A percentile compares a stretch with the other conserved stretches of the same genome.
Conservation (phyloP, 345 rosid species). For the Turritis glabra region DNA sequence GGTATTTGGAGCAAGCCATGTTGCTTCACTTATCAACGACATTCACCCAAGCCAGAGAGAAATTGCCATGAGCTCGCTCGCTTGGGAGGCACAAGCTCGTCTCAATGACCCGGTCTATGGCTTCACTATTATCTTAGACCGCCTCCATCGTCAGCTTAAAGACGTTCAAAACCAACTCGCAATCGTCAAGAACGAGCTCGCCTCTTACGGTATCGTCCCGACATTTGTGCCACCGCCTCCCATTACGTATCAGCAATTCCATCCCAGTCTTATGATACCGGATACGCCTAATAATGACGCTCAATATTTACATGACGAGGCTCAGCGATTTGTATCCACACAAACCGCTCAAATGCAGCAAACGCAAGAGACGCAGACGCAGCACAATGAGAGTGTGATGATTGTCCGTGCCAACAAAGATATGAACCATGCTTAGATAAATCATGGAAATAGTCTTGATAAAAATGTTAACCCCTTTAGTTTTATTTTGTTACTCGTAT, state of each 20-base stretch:
- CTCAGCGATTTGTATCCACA: conserved; percentile 1
- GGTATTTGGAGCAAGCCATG: conserved; percentile 59
- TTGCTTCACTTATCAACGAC: conserved; percentile 49
- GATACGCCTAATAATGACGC: conserved; percentile 41
- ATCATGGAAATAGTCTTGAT: background rate
- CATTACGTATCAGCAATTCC: conserved; percentile 25
- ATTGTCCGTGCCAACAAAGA: background rate
- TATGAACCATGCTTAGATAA: background rate
- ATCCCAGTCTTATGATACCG: conserved; percentile 40
- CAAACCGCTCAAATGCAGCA: conserved; percentile 26
- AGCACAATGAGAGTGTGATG: conserved; percentile 21
- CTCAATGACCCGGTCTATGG: conserved; percentile 69
- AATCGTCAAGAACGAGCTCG: conserved; percentile 52
- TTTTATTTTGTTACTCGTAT: background rate
- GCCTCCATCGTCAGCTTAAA: conserved; percentile 57
- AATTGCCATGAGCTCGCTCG: conserved; percentile 54
- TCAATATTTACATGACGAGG: conserved; percentile 41
- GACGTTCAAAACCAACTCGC: conserved; percentile 42
- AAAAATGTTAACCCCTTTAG: background rate
- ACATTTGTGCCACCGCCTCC: conserved; percentile 31
- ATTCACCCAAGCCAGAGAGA: conserved; percentile 47
- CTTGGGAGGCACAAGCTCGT: conserved; percentile 60
- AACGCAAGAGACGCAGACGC: conserved; percentile 41
- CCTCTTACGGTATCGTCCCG: conserved; percentile 44
- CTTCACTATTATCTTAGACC: conserved; percentile 50